phyloP scores from a whole-genome alignment of 306 rosid genomes.

The Castanospermum australe region DNA sequence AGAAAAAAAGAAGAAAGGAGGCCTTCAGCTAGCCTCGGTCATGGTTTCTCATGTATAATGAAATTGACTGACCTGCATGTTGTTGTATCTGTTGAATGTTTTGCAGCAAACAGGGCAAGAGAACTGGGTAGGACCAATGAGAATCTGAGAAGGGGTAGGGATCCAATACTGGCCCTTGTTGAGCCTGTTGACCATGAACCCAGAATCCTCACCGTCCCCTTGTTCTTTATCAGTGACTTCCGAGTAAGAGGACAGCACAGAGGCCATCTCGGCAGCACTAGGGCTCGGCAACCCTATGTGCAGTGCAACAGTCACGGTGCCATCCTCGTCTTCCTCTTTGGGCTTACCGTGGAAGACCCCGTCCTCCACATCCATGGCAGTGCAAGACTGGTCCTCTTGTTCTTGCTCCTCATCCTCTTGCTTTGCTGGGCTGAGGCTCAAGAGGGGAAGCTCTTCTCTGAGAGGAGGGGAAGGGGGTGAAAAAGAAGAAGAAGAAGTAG shows the following conservation, averaged over 20 bases:
- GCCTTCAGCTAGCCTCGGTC: background rate
- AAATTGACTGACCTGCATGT: slow-evolving; percentile 75
- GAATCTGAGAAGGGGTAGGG: slow-evolving; percentile 99
- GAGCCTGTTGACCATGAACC: slow-evolving; percentile 47
- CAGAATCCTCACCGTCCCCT: slow-evolving; percentile 42
- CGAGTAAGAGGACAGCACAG: slow-evolving; percentile 67
- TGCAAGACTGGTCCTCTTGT: slow-evolving; percentile 14
- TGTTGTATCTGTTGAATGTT: slow-evolving; percentile 97
- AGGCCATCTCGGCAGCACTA: slow-evolving; percentile 87
- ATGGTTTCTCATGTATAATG: background rate
- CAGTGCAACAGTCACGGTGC: slow-evolving; percentile 83
- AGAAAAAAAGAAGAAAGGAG: background rate
- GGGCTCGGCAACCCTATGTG: slow-evolving; percentile 98
- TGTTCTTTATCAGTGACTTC: slow-evolving; percentile 41
- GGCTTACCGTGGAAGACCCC: background rate
- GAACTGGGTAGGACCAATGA: slow-evolving; percentile 96
- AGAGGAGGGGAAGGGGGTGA: slow-evolving; percentile 81
- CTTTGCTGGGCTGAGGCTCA: slow-evolving; percentile 52
- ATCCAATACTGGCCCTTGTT: slow-evolving; percentile 98
- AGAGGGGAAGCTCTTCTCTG: slow-evolving; percentile 79
- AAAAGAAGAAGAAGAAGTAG: background rate
- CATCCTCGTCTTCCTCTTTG: slow-evolving; percentile 21
- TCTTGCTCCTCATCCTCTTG: slow-evolving; percentile 1
- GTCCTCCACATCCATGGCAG: slow-evolving; percentile 47
- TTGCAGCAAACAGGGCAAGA: slow-evolving; percentile 98